Base-by-base conservation (phyloP, 2,329 filamentous ascomycete genomes). In the Fusarium nelsonii region DNA sequence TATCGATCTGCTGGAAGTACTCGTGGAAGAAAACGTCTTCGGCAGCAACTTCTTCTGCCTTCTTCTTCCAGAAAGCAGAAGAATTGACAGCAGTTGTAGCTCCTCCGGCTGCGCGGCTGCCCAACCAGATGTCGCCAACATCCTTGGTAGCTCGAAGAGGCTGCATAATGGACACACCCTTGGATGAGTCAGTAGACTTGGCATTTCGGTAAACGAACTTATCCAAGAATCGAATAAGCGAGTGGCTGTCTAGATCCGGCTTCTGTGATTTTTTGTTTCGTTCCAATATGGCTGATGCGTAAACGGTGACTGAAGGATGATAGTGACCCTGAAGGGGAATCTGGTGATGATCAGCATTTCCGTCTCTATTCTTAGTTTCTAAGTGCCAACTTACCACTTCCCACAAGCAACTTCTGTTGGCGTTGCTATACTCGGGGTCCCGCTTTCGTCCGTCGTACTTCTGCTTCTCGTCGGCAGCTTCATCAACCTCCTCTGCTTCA, bases 1-100 rank as follows among this genome's bases (percentile, higher is more conserved):
- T 93, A 67, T 89, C 89, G 57, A 92, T 81, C 65, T 90, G 88
- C 63, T 88, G 90, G 81, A 99, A 99, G 87, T 99, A 99, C 71
- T 93, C 90, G 80, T 99, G 96, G 88, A 99, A 99, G 88, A 99
- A 99, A 39, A 94, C 92, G 77, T 99, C 96, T 70, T 99, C 94
- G 1, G 90, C 93, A 4, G 92, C 90, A 44, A 99, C 91, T 55
- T 98, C 90, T 68, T 93, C 90, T n/a, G 87, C 85, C 82, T 93
- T 94, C 87, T 93, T 93, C 75, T 90, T 91, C 93, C 94, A 97
- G 84, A 99, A 99, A 4, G 88, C 84, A 67, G 97, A 92, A 2
- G 91, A 91, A 80, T 99, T 99, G 79, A 99, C 85, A 8, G 81
- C 78, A 10, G 78, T 72, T 54, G 78, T 72, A 58, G 78, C 65